phyloP scores from a whole-genome alignment of 495 filamentous ascomycete genomes.

The Penicillium roqueforti region DNA sequence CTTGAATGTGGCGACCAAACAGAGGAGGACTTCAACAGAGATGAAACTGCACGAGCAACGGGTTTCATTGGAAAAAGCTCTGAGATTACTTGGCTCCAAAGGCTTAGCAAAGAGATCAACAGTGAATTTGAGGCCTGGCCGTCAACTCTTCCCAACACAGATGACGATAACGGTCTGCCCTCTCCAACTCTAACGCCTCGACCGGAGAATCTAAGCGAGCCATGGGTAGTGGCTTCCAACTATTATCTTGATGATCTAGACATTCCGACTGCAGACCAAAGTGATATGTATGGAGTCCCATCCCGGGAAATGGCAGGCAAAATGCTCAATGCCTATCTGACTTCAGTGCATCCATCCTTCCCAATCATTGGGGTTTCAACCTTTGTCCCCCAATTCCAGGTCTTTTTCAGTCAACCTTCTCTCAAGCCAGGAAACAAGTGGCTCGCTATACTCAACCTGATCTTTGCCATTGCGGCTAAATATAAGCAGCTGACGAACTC shows the following conservation, averaged over 20 bases:
- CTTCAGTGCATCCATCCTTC: slow-evolving; percentile 55
- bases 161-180: slow-evolving; percentile 23
- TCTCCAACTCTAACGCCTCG: slow-evolving; percentile 28
- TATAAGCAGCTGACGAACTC: slow-evolving; percentile 45
- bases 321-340: slow-evolving; percentile 55
- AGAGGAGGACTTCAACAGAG: slow-evolving; percentile 55
- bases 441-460: slow-evolving; percentile 58
- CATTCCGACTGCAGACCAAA: slow-evolving; percentile 37
- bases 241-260: slow-evolving; percentile 52
- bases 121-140: slow-evolving; percentile 26
- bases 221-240: slow-evolving; percentile 32
- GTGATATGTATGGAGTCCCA: slow-evolving; percentile 51
- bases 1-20: slow-evolving; percentile 50
- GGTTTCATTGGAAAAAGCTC: slow-evolving; percentile 61
- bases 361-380: slow-evolving; percentile 55
- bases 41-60: slow-evolving; percentile 42
- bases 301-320: slow-evolving; percentile 47
- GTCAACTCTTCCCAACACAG: slow-evolving; percentile 12
- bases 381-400: slow-evolving; percentile 49
- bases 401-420: slow-evolving; percentile 40
- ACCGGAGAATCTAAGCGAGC: slow-evolving; percentile 25
- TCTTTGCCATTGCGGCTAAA: slow-evolving; percentile 57
- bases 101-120: slow-evolving; percentile 35
- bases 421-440: slow-evolving; percentile 43
- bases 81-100: slow-evolving; percentile 56